Conservation (phyloP, 768 basidiomycete species). For the Collybia sp. region DNA sequence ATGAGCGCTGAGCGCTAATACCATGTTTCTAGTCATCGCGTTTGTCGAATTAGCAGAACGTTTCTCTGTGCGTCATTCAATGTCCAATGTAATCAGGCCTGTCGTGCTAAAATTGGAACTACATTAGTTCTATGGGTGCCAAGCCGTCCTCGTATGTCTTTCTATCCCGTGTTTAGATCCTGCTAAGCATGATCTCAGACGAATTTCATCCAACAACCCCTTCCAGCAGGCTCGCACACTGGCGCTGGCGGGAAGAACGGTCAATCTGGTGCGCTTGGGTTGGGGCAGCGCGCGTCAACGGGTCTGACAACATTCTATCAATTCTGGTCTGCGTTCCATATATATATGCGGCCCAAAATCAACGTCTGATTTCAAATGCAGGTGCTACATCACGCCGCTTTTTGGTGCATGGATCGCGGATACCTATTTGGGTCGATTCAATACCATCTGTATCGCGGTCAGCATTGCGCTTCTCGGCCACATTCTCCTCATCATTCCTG, state of each 20-base stretch:
- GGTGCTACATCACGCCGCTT: constrained; percentile 65
- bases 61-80: too few relatives aligned
- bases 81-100: too few relatives aligned
- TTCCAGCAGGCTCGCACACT: constrained; percentile 61
- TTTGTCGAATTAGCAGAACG: too few relatives aligned
- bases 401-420: constrained; percentile 73
- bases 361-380: constrained; percentile 12
- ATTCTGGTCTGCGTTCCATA: constrained; percentile 47
- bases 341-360: background rate
- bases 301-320: constrained; percentile 69
- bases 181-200: constrained; percentile 28
- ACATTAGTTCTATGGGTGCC: constrained; percentile 37
- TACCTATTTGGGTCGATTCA: constrained; percentile 68
- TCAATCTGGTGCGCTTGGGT: constrained; percentile 64
- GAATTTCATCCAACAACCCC: constrained; percentile 71
- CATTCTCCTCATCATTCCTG: constrained; percentile 57
- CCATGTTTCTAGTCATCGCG: too few relatives aligned
- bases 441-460: constrained; percentile 63
- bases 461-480: constrained; percentile 59
- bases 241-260: constrained; percentile 53
- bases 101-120: background rate
- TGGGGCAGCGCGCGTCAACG: constrained; percentile 67
- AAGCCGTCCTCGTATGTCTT: constrained; percentile 43
- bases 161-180: background rate
- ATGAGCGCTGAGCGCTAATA: too few relatives aligned